phyloP scores from a whole-genome alignment of 1,284 basidiomycete genomes.

The Tylopilus orsonianus region DNA sequence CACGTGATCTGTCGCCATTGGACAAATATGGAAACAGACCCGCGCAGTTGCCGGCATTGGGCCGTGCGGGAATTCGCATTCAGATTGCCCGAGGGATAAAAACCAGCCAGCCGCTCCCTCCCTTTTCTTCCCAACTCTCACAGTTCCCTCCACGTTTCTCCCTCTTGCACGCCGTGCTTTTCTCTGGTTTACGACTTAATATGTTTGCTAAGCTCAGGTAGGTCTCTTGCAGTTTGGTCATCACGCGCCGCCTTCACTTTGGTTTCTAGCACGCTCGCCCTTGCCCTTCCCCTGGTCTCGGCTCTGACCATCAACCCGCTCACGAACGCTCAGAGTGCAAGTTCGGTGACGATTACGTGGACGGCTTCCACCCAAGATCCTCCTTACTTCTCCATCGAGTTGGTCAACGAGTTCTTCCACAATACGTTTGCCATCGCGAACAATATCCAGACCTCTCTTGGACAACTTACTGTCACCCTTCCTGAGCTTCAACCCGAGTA shows the following conservation, averaged over 20 bases:
- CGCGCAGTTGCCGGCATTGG: constrained; percentile 21
- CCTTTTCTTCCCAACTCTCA: constrained; percentile 1
- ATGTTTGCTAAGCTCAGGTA: constrained; percentile 43
- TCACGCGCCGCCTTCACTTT: neutral
- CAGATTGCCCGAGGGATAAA: constrained; percentile 23
- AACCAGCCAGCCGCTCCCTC: neutral
- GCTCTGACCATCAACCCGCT: constrained; percentile 47
- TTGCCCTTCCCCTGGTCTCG: constrained; percentile 49
- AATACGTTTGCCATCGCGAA: constrained; percentile 57
- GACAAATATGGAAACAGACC: constrained; percentile 10
- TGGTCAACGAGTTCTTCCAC: constrained; percentile 54
- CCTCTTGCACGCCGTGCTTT: constrained; percentile 3
- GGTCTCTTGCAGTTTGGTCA: fast-evolving
- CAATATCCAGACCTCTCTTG: constrained; percentile 46
- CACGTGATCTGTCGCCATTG: neutral
- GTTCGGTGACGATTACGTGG: constrained; percentile 49
- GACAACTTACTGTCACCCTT: constrained; percentile 41
- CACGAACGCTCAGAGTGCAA: constrained; percentile 36
- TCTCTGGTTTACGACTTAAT: constrained; percentile 15
- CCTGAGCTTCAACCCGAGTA: constrained; percentile 55
- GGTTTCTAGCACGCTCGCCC: constrained; percentile 40
- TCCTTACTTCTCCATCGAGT: constrained; percentile 38
- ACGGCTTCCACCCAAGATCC: constrained; percentile 42
- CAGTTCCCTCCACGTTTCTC: constrained; percentile 14
- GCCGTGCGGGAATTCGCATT: constrained; percentile 24